Evolutionary conservation across 116 monocot genomes (phyloP).

Genomic region (Cymodocea nodosa): DNA sequence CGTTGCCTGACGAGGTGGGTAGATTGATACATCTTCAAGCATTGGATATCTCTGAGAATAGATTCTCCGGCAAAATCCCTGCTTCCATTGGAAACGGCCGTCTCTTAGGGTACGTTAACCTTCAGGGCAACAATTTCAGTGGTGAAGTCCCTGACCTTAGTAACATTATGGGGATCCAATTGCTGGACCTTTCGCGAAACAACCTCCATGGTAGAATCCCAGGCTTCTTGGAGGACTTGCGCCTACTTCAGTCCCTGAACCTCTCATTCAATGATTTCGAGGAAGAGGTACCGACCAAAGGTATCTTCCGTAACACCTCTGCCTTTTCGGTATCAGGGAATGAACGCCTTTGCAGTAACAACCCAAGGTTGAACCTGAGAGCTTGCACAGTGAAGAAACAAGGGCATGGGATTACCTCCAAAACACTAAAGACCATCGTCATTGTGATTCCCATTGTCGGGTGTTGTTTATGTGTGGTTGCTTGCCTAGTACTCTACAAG

Average conservation of each 20-base stretch:
- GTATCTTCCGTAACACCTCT: constrained; percentile 8
- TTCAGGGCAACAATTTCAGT: constrained; percentile 36
- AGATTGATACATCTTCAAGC: constrained; percentile 27
- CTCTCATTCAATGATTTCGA: constrained; percentile 49
- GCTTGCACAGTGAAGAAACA: background rate
- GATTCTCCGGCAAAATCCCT: constrained; percentile 41
- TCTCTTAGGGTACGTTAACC: constrained; percentile 25
- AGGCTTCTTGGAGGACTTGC: constrained; percentile 17
- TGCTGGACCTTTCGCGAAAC: constrained; percentile 55
- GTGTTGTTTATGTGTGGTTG: background rate
- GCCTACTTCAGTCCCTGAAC: constrained; percentile 25
- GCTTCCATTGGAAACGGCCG: constrained; percentile 21
- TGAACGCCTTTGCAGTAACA: constrained; percentile 5
- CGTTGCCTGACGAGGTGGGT: constrained; percentile 21
- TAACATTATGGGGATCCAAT: constrained; percentile 28
- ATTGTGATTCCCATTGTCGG: background rate
- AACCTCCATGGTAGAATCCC: constrained; percentile 37
- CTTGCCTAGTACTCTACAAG: background rate
- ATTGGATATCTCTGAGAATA: constrained; percentile 37
- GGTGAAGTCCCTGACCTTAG: constrained; percentile 40
- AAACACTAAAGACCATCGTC: background rate
- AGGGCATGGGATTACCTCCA: background rate
- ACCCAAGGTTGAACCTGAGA: background rate
- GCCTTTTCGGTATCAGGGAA: constrained; percentile 5
- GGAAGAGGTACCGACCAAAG: constrained; percentile 13